These are phyloP conservation scores for Colletotrichum sp. DNA, from an alignment of 2,329 filamentous ascomycete species.

Conservation along the genomic window DNA sequence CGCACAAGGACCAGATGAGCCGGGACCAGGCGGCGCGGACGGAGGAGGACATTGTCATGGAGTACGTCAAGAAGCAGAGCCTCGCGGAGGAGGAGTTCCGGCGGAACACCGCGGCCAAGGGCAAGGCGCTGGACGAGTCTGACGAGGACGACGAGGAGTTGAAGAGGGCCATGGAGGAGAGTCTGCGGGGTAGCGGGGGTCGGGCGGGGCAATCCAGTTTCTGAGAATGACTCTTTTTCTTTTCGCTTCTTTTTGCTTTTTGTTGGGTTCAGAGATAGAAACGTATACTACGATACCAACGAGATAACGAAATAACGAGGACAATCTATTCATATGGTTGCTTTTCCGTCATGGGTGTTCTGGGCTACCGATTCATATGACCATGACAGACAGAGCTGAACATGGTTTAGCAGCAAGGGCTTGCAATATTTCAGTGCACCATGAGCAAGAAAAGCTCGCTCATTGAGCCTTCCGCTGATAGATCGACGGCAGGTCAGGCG, in stretches of 20 bases:
- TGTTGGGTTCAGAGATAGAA: neutral
- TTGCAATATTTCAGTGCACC: no score
- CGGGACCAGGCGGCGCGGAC: constrained; percentile 48
- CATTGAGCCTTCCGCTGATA: neutral
- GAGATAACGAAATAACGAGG: neutral
- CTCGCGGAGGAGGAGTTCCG: constrained; percentile 67
- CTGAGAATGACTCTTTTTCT: neutral
- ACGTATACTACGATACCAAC: constrained; percentile 14
- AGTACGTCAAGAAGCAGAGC: constrained; percentile 81
- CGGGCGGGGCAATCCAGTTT: constrained; percentile 12
- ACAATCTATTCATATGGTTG: neutral
- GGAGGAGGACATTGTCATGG: constrained; percentile 76
- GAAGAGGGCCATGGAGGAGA: constrained; percentile 59
- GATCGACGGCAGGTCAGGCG: neutral
- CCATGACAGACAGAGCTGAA: no score
- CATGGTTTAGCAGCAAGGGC: no score
- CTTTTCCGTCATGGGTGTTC: neutral
- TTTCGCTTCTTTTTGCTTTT: neutral
- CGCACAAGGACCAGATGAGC: constrained; percentile 47
- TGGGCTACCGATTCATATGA: neutral
- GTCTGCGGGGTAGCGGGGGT: constrained; percentile 46
- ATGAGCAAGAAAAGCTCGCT: neutral
- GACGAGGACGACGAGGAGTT: constrained; percentile 61
- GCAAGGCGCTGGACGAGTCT: constrained; percentile 33
- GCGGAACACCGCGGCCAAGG: constrained; percentile 32